These are phyloP conservation scores for Brassica juncea DNA, from an alignment of 345 rosid genomes.

Conservation along the genomic window DNA sequence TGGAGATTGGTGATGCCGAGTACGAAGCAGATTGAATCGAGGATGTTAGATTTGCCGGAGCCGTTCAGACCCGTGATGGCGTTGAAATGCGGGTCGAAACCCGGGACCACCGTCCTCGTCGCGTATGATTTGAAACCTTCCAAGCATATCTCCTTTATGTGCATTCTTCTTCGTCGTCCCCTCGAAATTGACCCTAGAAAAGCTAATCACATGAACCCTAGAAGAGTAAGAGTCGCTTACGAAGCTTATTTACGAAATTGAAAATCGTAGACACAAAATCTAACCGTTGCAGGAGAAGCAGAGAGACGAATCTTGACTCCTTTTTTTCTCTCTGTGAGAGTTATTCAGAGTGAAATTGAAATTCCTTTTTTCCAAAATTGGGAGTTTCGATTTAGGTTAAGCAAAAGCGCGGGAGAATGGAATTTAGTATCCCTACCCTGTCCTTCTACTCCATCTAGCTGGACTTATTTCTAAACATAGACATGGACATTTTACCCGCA, in stretches of 20 bases:
- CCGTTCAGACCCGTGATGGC: constrained; percentile 97
- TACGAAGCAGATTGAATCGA: constrained; percentile 95
- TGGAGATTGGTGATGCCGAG: constrained; percentile 95
- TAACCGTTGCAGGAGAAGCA: constrained; percentile 15
- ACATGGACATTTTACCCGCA: no score
- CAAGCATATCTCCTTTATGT: constrained; percentile 81
- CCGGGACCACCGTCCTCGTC: constrained; percentile 85
- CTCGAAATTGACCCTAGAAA: constrained; percentile 24
- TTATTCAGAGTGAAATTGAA: neutral
- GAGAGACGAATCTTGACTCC: constrained; percentile 8
- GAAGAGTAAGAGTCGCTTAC: neutral
- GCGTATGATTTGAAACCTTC: constrained; percentile 99
- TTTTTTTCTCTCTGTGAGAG: neutral
- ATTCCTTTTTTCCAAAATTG: neutral
- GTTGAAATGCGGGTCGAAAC: constrained; percentile 89
- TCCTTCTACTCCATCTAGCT: neutral
- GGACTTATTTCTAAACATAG: neutral
- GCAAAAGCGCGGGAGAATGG: constrained; percentile 29
- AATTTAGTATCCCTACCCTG: neutral
- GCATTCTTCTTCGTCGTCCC: constrained; percentile 44
- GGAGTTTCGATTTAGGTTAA: constrained; percentile 10
- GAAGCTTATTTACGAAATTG: neutral
- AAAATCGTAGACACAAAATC: neutral
- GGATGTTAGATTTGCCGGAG: constrained; percentile 92
- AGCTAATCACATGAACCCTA: constrained; percentile 6